Base-by-base conservation (phyloP, 495 filamentous ascomycete genomes). In the Hypoxylon intermedium region DNA sequence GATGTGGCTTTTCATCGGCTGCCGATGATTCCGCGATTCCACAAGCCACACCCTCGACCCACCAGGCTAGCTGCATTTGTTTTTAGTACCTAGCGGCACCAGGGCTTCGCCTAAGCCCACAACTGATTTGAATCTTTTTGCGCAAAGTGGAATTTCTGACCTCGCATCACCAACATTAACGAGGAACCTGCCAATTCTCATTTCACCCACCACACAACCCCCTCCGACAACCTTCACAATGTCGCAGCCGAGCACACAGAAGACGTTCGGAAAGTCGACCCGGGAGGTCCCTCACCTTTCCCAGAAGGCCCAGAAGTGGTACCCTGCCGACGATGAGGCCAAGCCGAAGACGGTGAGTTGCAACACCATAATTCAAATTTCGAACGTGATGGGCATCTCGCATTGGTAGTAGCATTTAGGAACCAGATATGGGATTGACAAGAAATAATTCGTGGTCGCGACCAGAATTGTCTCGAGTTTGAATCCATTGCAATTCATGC, bases 261-360 rank as follows among this genome's bases (percentile, higher is more conserved):
- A 97, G 90, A 91, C 87, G 82, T 97, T 97, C 85, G 93, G 91
- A 82, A 97, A 96, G 87, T 89, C 90, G 81, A 89, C 91, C 81
- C 88, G 94, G 82, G 83, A 87, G 77, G 85, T 98, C 75, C 90
- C 90, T 71, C 82, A 86, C 75, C 78, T 83, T 73, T 82, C 86
- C 70, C 85, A 94, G 79, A 96, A 95, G 89, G 94, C 93, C 73
- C 85, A 88, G 86, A 99, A 98, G 83, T 99, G 93, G 91, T 99
- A 99, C 80, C 95, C 95, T 77, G 89, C 92, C 72, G 91, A 97
- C 76, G 94, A 97, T 79, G 89, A 93, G 75, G 73, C 83, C 74
- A 83, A 89, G 82, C 88, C 89, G 60, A 96, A 90, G 85, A 94
- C 94, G 88, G 95, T 99, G 82, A 74, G 86, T 86, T 71, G 63